A percentile compares a stretch with the other conserved stretches of the same genome.
phyloP scores from a whole-genome alignment of 352 stramenopile genomes.

The Aphanomyces euteiches region DNA sequence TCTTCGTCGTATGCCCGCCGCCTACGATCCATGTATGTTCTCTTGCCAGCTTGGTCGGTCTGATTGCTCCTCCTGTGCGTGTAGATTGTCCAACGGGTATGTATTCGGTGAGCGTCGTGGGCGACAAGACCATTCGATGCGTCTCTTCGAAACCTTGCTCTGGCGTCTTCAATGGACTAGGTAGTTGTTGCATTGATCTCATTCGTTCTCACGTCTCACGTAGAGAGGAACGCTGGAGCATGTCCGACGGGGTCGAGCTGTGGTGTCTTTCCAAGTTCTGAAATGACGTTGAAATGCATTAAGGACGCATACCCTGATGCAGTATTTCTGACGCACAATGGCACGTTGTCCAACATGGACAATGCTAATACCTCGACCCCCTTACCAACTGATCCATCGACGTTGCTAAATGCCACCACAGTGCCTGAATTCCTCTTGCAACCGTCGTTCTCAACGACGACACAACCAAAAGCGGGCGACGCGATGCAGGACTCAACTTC shows the following conservation, averaged over 20 bases:
- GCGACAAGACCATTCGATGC: background rate
- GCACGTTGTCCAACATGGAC: background rate
- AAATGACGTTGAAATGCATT: constrained; percentile 19
- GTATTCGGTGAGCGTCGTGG: constrained; percentile 17
- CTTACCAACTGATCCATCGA: background rate
- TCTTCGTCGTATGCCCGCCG: too few species aligned
- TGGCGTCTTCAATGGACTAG: constrained; percentile 6
- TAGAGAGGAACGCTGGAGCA: too few species aligned
- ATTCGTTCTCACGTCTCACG: background rate
- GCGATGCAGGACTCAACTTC: background rate
- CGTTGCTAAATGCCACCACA: too few species aligned
- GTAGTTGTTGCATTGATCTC: background rate
- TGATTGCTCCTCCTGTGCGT: too few species aligned
- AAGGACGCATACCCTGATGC: background rate
- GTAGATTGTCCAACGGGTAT: constrained; percentile 3
- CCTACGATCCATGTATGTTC: too few species aligned
- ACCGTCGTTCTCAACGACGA: background rate
- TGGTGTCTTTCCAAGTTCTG: constrained; percentile 7
- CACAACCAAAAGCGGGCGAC: background rate
- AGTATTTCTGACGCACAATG: background rate
- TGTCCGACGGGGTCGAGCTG: background rate
- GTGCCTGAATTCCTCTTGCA: background rate
- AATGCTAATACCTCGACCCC: background rate
- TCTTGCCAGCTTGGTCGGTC: too few species aligned
- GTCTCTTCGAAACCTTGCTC: constrained; percentile 5